These are phyloP conservation scores for Linaria vulgaris DNA, from an alignment of 257 asterid genomes.

Conservation along the genomic window DNA sequence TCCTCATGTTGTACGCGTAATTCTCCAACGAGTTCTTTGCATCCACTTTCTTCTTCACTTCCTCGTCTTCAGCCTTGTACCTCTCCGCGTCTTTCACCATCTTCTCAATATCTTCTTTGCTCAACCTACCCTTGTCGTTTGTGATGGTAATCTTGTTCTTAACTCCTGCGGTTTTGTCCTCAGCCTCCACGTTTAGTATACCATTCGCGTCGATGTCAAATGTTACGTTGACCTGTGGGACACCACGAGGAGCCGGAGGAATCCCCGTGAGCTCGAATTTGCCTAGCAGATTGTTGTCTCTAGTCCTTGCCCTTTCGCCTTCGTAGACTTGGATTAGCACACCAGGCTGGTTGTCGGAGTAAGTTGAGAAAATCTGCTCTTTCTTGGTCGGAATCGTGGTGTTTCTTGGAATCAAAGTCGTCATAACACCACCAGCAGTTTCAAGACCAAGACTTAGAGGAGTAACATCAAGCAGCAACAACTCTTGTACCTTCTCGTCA, in stretches of 20 bases:
- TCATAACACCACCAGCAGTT: conserved; percentile 62
- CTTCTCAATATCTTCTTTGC: conserved; percentile 51
- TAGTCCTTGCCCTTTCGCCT: conserved; percentile 52
- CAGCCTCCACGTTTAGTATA: conserved; percentile 47
- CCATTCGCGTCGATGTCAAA: conserved; percentile 60
- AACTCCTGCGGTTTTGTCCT: conserved; percentile 55
- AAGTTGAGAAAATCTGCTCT: conserved; percentile 55
- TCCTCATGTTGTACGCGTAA: conserved; percentile 59
- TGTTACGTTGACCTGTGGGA: conserved; percentile 52
- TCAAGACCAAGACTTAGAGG: conserved; percentile 53
- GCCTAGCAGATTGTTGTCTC: conserved; percentile 49
- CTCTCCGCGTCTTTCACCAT: conserved; percentile 61
- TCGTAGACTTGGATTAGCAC: conserved; percentile 57
- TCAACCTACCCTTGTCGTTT: conserved; percentile 51
- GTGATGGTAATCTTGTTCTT: conserved; percentile 60
- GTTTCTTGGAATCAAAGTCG: conserved; percentile 47
- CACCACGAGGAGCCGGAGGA: conserved; percentile 62
- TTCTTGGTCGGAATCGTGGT: conserved; percentile 55
- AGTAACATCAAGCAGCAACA: conserved; percentile 50
- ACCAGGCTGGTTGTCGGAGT: conserved; percentile 56
- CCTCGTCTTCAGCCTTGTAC: conserved; percentile 58
- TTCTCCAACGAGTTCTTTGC: conserved; percentile 51
- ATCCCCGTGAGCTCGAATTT: conserved; percentile 56
- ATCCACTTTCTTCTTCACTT: conserved; percentile 58
- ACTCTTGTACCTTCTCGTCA: conserved; percentile 47